Evolutionary conservation across 495 filamentous ascomycete genomes (phyloP).

Genomic region (Neurospora sp.): DNA sequence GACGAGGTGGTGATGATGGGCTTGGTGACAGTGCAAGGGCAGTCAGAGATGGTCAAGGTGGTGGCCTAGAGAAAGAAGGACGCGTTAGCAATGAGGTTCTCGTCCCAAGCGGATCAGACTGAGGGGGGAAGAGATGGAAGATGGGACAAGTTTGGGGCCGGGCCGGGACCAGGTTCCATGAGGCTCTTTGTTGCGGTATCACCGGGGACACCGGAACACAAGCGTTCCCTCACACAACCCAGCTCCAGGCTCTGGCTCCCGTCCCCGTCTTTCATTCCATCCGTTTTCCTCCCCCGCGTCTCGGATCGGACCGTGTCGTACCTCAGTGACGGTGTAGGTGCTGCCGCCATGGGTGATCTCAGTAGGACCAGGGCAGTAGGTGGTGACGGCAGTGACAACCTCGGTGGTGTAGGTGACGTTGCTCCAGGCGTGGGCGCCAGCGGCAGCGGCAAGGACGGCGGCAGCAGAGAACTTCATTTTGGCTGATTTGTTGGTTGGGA

Average conservation of each 20-base stretch:
- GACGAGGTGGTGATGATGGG: constrained; percentile 53
- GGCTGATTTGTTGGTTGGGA: constrained; percentile 40
- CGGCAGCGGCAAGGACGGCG: constrained; percentile 50
- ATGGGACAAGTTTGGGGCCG: background rate
- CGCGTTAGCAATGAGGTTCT: background rate
- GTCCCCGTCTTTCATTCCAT: background rate
- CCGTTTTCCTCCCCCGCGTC: background rate
- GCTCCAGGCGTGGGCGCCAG: constrained; percentile 47
- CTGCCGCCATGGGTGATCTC: constrained; percentile 53
- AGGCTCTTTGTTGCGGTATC: constrained; percentile 2
- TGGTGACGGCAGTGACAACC: constrained; percentile 69
- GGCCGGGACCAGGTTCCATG: background rate
- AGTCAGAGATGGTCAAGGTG: constrained; percentile 71
- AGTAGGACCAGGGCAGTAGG: constrained; percentile 76
- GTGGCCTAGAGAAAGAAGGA: constrained; percentile 40
- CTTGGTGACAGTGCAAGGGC: constrained; percentile 68
- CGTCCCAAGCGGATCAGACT: background rate
- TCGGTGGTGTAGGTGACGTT: constrained; percentile 58
- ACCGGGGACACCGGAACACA: background rate
- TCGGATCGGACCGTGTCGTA: constrained; percentile 11
- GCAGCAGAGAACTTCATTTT: constrained; percentile 79
- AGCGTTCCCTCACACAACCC: background rate
- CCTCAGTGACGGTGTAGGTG: constrained; percentile 75
- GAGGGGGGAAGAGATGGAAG: background rate
- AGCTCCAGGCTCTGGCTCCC: background rate